Evolutionary conservation across 345 rosid species (phyloP), one percentile per base, ranked within the genome.

Genomic region (Salix arbutifolia): DNA sequence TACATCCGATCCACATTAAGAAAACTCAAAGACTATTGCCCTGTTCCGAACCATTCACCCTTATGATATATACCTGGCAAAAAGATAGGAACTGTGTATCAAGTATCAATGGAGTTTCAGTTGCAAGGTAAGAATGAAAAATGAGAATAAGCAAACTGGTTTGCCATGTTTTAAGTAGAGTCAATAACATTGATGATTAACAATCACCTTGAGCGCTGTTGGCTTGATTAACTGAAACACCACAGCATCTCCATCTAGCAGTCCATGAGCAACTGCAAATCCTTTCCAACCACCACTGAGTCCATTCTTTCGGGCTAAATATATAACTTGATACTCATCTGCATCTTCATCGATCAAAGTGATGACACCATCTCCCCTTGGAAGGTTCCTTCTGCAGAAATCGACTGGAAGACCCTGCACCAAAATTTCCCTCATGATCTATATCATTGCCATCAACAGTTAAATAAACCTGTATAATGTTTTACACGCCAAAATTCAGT

Each of bases 231-330:
- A 79, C 69, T 89, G 90, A 72, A 88, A 92, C 52, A 87, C 81
- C 21, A 92, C 17, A 28, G 93, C 91, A 67, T 92, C 97, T 30
- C 89, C 97, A 80, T 90, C 93, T 18, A 70, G 88, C 82, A 92
- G 76, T 31, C 84, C 80, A 77, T 92, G 94, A 82, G 89, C 90
- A 40, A 85, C 86, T 0, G 92, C 86, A 74, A 92, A 89, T n/a
- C 87, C 88, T 83, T 83, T 90, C 93, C 97, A 90, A 40, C 94
- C 97, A 78, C 92, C 94, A 19, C 91, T 89, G 11, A 92, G 85
- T 66, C 93, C 93, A 2, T 81, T 77, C 75, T 86, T 86, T 65
- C 80, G 76, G 13, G 89, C 80, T 76, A 89, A 72, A 77, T 89
- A 90, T 35, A 84, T 77, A 2, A 88, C 84, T 11, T 80, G 89